Evolutionary conservation across 495 filamentous ascomycete species (phyloP).

Genomic region (Xylaria intraflava): DNA sequence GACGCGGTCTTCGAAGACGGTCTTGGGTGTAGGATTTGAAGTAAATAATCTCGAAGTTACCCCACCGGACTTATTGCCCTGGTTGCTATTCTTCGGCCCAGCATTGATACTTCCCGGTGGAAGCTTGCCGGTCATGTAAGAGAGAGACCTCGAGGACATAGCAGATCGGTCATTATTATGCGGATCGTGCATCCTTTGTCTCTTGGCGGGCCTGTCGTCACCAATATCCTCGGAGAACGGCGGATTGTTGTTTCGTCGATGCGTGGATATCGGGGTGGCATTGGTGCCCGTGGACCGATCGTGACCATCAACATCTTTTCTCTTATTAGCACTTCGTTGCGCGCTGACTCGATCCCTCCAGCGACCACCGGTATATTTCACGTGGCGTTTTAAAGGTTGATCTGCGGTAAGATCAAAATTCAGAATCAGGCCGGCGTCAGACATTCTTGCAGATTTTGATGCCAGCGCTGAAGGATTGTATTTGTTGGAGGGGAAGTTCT

Average conservation of each 20-base stretch:
- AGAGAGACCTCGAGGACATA: constrained; percentile 14
- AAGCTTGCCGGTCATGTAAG: constrained; percentile 11
- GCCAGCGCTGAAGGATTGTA: background rate
- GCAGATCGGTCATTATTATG: constrained; percentile 2
- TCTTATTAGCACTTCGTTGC: constrained; percentile 54
- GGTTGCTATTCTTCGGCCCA: constrained; percentile 18
- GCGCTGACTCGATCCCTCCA: constrained; percentile 85
- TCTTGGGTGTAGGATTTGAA: constrained; percentile 67
- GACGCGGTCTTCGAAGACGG: constrained; percentile 39
- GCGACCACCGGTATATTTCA: constrained; percentile 76
- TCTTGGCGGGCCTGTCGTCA: constrained; percentile 33
- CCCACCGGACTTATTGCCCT: constrained; percentile 31
- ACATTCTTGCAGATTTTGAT: constrained; percentile 49
- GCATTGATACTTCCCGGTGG: constrained; percentile 6
- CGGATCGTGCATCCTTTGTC: constrained; percentile 29
- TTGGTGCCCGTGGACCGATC: constrained; percentile 15
- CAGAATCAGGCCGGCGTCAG: constrained; percentile 89
- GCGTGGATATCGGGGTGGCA: constrained; percentile 20
- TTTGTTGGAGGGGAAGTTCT: constrained; percentile 6
- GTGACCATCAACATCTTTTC: constrained; percentile 37
- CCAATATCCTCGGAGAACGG: constrained; percentile 17
- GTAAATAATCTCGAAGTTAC: constrained; percentile 89
- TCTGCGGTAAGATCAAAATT: constrained; percentile 73
- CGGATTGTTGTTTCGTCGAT: constrained; percentile 13
- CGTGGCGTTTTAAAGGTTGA: constrained; percentile 48